Percentiles rank a stretch among this genome's conserved stretches.
Evolutionary conservation across 345 rosid species (phyloP).

Genomic region (Eucalyptus cloeziana): DNA sequence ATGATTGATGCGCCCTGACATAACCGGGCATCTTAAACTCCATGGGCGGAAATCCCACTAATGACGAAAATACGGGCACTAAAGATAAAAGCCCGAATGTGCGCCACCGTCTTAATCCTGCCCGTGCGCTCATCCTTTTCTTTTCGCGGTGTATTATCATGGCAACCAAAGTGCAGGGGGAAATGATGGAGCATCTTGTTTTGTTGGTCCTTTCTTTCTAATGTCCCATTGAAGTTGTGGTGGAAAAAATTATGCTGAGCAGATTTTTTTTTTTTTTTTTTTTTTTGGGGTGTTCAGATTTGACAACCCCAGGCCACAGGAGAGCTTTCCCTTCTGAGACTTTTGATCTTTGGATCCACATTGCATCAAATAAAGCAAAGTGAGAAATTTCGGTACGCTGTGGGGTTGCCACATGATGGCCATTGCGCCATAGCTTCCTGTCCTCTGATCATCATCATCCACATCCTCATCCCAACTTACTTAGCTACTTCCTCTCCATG

Average conservation of each 20-base stretch:
- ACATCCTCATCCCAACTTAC: not conserved
- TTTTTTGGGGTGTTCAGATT: not conserved
- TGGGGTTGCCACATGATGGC: not conserved
- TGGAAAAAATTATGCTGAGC: not conserved
- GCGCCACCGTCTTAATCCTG: not conserved
- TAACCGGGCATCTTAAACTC: not conserved
- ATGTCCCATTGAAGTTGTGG: not conserved
- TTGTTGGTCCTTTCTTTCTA: not conserved
- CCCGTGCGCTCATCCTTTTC: not conserved
- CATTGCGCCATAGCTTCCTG: not conserved
- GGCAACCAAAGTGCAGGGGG: not conserved
- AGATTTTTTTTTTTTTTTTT: not conserved
- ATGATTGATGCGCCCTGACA: not conserved
- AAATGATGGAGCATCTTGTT: not conserved
- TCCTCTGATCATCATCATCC: not conserved
- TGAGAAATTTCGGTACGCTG: not conserved
- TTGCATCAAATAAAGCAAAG: not conserved
- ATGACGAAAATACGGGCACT: not conserved
- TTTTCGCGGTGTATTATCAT: not conserved
- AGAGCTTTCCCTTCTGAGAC: not conserved
- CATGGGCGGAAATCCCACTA: not conserved
- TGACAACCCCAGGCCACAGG: not conserved
- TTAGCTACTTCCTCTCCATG: not conserved
- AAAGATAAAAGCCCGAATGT: not conserved
- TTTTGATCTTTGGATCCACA: conserved; percentile 2